These are phyloP conservation scores for Aspergillus texensis DNA, from an alignment of 2,329 filamentous ascomycete species.

Conservation along the genomic window DNA sequence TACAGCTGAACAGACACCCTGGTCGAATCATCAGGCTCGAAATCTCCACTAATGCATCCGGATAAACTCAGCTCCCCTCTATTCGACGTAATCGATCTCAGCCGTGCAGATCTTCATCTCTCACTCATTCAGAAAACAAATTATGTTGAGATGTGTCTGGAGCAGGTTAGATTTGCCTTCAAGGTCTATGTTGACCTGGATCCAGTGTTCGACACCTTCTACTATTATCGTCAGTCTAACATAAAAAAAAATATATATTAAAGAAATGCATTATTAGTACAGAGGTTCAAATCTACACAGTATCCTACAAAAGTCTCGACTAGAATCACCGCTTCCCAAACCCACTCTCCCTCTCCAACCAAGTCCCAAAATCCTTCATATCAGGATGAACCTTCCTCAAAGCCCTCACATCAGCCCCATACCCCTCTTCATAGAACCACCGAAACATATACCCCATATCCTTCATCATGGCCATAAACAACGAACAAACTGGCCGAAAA, in stretches of 20 bases:
- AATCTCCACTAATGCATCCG: too few relatives aligned
- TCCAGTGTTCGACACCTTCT: too few relatives aligned
- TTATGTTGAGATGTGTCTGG: background rate
- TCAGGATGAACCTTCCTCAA: constrained; percentile 48
- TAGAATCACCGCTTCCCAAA: constrained; percentile 23
- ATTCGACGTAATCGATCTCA: too few relatives aligned
- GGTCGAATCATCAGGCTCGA: too few relatives aligned
- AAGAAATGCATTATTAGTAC: background rate
- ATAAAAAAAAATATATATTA: too few relatives aligned
- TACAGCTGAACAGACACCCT: too few relatives aligned
- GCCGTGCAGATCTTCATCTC: too few relatives aligned
- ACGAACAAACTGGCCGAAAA: constrained; percentile 44
- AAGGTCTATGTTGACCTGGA: background rate
- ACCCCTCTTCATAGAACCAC: constrained; percentile 56
- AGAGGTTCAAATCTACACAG: background rate
- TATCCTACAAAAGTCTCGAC: too few relatives aligned
- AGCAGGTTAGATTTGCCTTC: background rate
- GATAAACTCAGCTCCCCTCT: too few relatives aligned
- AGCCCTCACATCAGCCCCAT: constrained; percentile 48
- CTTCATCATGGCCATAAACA: constrained; percentile 47
- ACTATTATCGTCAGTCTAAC: background rate
- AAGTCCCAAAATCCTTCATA: constrained; percentile 50
- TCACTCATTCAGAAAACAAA: too few relatives aligned
- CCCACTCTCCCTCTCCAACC: constrained; percentile 52
- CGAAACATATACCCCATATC: constrained; percentile 53